phyloP scores from a whole-genome alignment of 768 basidiomycete species.

The Rhizopogon vesiculosus region DNA sequence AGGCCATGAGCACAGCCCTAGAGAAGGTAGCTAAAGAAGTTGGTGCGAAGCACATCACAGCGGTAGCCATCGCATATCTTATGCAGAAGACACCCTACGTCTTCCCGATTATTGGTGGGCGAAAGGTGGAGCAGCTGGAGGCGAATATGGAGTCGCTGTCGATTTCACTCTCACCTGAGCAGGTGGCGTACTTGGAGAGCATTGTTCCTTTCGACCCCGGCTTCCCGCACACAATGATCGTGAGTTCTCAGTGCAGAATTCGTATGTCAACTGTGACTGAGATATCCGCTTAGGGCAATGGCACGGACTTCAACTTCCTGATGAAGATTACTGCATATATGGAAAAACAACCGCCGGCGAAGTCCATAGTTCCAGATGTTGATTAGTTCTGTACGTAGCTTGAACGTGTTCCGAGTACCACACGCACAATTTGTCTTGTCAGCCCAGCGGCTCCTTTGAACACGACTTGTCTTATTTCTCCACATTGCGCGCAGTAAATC shows the following conservation, averaged over 20 bases:
- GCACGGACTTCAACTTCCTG: slow-evolving; percentile 4
- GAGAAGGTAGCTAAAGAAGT: slow-evolving; percentile 36
- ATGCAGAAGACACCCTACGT: slow-evolving; percentile 47
- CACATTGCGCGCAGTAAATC: too few relatives aligned
- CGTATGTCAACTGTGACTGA: not conserved
- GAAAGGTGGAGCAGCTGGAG: slow-evolving; percentile 45
- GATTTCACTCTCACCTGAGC: slow-evolving; percentile 37
- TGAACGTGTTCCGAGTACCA: not conserved
- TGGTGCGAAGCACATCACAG: slow-evolving; percentile 28
- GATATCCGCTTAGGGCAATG: slow-evolving; percentile 6
- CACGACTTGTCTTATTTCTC: too few relatives aligned
- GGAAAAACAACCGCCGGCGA: not conserved
- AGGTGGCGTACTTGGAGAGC: slow-evolving; percentile 39
- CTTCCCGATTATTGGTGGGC: slow-evolving; percentile 45
- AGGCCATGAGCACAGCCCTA: slow-evolving; percentile 27
- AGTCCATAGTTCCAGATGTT: not conserved
- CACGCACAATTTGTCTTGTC: not conserved
- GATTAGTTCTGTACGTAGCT: not conserved
- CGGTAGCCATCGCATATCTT: slow-evolving; percentile 47
- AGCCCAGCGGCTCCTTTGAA: too few relatives aligned
- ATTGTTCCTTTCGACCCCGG: slow-evolving; percentile 39
- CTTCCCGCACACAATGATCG: slow-evolving; percentile 30
- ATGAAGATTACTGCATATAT: slow-evolving; percentile 1
- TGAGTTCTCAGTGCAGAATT: slow-evolving; percentile 13
- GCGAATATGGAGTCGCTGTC: slow-evolving; percentile 46